Conservation (phyloP, 768 basidiomycete species). For the Tephrocybe sp. region DNA sequence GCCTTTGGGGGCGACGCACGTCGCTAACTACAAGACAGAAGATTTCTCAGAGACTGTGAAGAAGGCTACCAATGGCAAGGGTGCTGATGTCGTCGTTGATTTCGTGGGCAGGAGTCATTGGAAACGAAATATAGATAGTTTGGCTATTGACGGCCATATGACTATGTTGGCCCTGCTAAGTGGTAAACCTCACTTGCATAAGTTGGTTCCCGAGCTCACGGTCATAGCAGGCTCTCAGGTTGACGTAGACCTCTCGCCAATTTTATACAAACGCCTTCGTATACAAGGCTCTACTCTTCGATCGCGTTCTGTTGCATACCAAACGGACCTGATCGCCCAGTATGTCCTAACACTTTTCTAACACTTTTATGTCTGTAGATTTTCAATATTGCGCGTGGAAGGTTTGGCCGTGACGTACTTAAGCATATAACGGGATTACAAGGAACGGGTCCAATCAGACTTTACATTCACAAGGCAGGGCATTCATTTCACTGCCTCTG, state of each 20-base stretch:
- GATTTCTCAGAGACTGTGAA: conserved; percentile 78
- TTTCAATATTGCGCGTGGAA: conserved; percentile 16
- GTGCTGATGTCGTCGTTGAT: conserved; percentile 85
- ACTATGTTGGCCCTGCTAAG: conserved; percentile 64
- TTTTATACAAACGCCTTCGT: conserved; percentile 82
- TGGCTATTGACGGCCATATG: conserved; percentile 78
- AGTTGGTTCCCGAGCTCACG: neutral
- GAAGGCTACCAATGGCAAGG: conserved; percentile 63
- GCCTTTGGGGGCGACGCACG: conserved; percentile 70
- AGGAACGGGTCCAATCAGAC: conserved; percentile 62
- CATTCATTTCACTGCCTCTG: conserved; percentile 12
- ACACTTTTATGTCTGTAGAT: too few species aligned
- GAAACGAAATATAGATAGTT: conserved; percentile 65
- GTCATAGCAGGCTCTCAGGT: conserved; percentile 48
- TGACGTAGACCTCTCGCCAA: conserved; percentile 56
- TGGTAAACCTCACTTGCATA: conserved; percentile 41
- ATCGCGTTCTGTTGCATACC: conserved; percentile 72
- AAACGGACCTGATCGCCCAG: conserved; percentile 67
- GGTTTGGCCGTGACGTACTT: conserved; percentile 58
- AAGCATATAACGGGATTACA: conserved; percentile 55
- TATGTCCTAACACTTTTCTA: conserved; percentile 24
- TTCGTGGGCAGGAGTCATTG: conserved; percentile 79
- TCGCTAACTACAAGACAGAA: conserved; percentile 81
- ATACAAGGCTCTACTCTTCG: conserved; percentile 90
- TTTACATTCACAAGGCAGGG: conserved; percentile 75